phyloP scores from a whole-genome alignment of 1,139 yeast genomes.

The Kodamaea alishanica region DNA sequence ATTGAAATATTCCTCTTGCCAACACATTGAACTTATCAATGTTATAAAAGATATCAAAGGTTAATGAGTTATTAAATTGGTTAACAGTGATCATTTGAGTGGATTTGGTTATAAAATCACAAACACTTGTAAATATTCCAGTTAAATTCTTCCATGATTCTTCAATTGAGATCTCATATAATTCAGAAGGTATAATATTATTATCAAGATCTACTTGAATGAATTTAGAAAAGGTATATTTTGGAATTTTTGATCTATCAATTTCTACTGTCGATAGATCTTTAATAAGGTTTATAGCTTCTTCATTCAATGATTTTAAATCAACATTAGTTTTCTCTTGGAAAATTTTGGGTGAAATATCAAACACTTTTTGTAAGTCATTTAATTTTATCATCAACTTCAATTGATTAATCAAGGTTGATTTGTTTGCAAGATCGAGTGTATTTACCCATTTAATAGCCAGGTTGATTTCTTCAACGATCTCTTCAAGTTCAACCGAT shows the following conservation, averaged over 20 bases:
- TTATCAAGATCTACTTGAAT: conserved; percentile 56
- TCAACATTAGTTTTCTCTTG: conserved; percentile 10
- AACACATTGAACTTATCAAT: conserved; percentile 43
- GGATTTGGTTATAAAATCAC: conserved; percentile 21
- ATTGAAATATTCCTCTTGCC: conserved; percentile 58
- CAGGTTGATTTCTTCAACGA: conserved; percentile 1
- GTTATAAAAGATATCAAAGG: conserved; percentile 28
- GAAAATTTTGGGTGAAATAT: conserved; percentile 6
- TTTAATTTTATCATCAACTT: conserved; percentile 25
- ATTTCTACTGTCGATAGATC: conserved; percentile 8
- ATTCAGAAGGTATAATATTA: conserved; percentile 52
- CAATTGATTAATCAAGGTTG: conserved; percentile 25
- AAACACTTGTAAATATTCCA: conserved; percentile 33
- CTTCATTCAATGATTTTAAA: conserved; percentile 14
- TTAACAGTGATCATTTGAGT: conserved; percentile 22
- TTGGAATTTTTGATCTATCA: conserved; percentile 17
- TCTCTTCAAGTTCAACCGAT: conserved; percentile 19
- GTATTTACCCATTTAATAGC: conserved; percentile 1
- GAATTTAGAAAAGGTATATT: conserved; percentile 40
- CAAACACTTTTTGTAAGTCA: conserved; percentile 26
- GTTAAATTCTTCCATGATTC: conserved; percentile 31
- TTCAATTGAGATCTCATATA: conserved; percentile 24
- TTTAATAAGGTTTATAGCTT: conserved; percentile 16
- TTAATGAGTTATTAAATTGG: conserved; percentile 37
- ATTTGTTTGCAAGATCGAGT: conserved; percentile 5